Evolutionary conservation across 106 monocot genomes (phyloP).

Genomic region (Chionographis japonica): DNA sequence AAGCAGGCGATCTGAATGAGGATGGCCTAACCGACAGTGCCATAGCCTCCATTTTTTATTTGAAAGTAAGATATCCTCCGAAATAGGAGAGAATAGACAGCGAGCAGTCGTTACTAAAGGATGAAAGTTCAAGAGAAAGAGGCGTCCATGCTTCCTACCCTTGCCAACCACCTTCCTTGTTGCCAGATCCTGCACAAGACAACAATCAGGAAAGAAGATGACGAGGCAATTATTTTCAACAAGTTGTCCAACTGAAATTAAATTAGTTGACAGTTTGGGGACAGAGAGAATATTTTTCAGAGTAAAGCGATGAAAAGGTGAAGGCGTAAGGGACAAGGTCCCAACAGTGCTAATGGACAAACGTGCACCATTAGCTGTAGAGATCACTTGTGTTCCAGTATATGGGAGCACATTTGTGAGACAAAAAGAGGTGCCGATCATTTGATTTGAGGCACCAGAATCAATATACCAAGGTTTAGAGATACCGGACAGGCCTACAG

Average conservation of each 20-base stretch:
- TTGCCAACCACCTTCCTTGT: background rate
- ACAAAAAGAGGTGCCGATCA: background rate
- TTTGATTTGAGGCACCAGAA: background rate
- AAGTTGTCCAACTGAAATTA: background rate
- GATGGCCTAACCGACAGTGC: background rate
- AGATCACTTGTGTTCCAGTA: background rate
- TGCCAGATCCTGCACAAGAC: background rate
- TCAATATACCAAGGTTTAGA: background rate
- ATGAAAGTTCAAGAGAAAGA: conserved; percentile 1
- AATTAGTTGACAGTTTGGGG: background rate
- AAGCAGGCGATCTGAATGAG: too few species aligned
- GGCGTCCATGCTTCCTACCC: background rate
- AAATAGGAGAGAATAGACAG: background rate
- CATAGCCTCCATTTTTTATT: background rate
- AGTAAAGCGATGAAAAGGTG: background rate
- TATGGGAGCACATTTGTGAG: background rate
- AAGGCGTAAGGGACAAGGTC: background rate
- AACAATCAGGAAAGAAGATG: background rate
- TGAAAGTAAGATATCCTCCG: background rate
- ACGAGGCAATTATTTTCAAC: conserved; percentile 1
- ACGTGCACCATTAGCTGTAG: background rate
- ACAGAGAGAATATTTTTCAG: background rate
- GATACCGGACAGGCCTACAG: background rate
- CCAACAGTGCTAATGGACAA: background rate
- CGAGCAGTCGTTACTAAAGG: background rate